Evolutionary conservation across 2,329 filamentous ascomycete genomes (phyloP).

Genomic region (Xylariomycetidae sp.): DNA sequence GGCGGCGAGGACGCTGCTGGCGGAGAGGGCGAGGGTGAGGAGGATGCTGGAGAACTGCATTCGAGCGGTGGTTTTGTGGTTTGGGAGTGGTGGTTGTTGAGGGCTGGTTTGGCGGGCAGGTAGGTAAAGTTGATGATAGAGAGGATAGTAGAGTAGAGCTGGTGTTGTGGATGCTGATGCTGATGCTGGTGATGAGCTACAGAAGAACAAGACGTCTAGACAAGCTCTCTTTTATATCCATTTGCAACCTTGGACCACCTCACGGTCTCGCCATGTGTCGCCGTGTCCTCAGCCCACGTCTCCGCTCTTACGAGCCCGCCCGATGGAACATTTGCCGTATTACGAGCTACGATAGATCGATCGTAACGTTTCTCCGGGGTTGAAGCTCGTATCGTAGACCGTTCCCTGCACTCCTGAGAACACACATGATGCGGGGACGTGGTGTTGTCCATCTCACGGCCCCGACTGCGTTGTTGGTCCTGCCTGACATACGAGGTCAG

Average conservation of each 20-base stretch:
- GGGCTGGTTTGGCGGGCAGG: neutral
- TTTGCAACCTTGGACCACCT: neutral
- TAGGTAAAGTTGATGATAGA: neutral
- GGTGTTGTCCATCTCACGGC: no score
- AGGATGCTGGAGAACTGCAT: conserved; percentile 31
- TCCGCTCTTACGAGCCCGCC: no score
- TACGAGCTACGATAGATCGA: no score
- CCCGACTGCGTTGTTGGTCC: no score
- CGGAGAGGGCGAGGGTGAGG: conserved; percentile 21
- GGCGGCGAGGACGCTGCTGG: conserved; percentile 20
- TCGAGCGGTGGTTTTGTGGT: conserved; percentile 10
- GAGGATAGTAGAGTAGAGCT: neutral
- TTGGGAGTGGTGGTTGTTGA: conserved; percentile 1
- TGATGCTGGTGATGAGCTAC: conserved; percentile 4
- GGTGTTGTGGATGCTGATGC: conserved; percentile 6
- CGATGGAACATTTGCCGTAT: conserved; percentile 2
- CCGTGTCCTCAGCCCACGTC: no score
- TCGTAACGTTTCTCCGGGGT: no score
- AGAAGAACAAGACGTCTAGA: conserved; percentile 6
- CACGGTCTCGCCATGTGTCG: neutral
- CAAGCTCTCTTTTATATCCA: conserved; percentile 2
- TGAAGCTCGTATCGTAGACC: no score
- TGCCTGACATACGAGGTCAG: no score
- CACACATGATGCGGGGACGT: no score
- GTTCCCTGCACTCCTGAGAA: no score